Evolutionary conservation across 805 yeast species (phyloP).

Genomic region (Yarrowia yakushimensis): DNA sequence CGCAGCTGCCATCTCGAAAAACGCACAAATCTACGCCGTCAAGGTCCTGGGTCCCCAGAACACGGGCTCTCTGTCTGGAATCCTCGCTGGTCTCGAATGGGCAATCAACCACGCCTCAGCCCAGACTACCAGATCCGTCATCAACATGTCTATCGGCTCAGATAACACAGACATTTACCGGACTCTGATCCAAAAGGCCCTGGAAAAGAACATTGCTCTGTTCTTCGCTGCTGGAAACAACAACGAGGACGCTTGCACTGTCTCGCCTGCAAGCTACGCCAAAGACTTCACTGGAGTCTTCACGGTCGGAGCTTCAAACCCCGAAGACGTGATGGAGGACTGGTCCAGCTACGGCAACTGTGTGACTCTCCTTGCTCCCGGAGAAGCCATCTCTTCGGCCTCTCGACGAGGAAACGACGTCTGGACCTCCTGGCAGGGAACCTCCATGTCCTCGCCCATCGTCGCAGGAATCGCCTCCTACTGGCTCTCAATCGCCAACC

Average conservation of each 20-base stretch:
- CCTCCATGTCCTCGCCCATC: constrained; percentile 18
- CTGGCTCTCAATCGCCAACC: neutral
- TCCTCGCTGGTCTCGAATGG: constrained; percentile 58
- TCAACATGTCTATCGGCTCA: constrained; percentile 16
- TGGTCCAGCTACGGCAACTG: constrained; percentile 92
- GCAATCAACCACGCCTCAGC: constrained; percentile 44
- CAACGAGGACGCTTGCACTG: constrained; percentile 68
- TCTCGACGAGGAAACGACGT: constrained; percentile 28
- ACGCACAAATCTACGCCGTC: constrained; percentile 55
- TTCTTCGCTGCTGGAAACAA: constrained; percentile 57
- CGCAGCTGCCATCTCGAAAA: constrained; percentile 60
- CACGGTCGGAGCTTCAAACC: constrained; percentile 88
- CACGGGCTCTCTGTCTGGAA: constrained; percentile 57
- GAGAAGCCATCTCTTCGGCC: constrained; percentile 70
- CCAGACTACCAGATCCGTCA: neutral
- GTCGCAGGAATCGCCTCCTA: constrained; percentile 10
- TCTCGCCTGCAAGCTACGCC: constrained; percentile 70
- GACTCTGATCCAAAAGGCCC: neutral
- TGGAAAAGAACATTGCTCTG: neutral
- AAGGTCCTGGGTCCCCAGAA: constrained; percentile 59
- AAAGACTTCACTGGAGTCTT: constrained; percentile 44
- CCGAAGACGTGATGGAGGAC: constrained; percentile 63
- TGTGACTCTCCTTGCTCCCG: constrained; percentile 82
- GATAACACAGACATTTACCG: neutral
- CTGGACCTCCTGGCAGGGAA: neutral